Evolutionary conservation across 257 asterid species (phyloP).

Genomic region (Cruciata laevipes): DNA sequence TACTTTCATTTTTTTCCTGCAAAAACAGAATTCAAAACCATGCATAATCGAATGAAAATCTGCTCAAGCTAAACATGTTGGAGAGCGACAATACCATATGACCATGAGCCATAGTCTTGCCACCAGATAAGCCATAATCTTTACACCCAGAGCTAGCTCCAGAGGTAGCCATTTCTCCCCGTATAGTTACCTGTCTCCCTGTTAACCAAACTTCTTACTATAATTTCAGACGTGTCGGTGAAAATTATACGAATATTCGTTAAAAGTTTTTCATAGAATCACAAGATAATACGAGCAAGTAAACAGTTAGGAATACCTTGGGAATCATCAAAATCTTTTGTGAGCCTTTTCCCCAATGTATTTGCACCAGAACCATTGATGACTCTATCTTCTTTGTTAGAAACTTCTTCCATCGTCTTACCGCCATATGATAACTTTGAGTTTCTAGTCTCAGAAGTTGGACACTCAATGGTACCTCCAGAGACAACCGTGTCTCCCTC

Average conservation of each 20-base stretch:
- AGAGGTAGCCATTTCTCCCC: no score
- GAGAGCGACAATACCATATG: conserved; percentile 10
- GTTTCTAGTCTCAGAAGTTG: conserved; percentile 28
- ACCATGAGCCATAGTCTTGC: not conserved
- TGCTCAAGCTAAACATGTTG: not conserved
- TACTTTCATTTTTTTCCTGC: conserved; percentile 37
- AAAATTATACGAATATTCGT: no score
- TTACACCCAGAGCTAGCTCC: conserved; percentile 7
- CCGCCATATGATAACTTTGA: conserved; percentile 20
- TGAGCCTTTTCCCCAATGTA: conserved; percentile 34
- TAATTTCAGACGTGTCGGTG: no score
- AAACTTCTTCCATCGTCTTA: not conserved
- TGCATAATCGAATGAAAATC: no score
- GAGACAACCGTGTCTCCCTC: conserved; percentile 31
- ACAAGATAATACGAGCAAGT: not conserved
- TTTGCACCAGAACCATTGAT: no score
- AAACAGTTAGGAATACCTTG: conserved; percentile 35
- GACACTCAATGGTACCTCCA: conserved; percentile 21
- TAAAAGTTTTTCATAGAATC: no score
- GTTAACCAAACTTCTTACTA: no score
- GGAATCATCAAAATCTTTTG: conserved; percentile 67
- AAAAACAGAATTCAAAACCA: conserved; percentile 12
- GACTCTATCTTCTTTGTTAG: no score
- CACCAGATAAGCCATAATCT: no score
- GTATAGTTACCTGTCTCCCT: no score